These are phyloP conservation scores for Rhizopogon rudus DNA, from an alignment of 768 basidiomycete species.

Conservation along the genomic window DNA sequence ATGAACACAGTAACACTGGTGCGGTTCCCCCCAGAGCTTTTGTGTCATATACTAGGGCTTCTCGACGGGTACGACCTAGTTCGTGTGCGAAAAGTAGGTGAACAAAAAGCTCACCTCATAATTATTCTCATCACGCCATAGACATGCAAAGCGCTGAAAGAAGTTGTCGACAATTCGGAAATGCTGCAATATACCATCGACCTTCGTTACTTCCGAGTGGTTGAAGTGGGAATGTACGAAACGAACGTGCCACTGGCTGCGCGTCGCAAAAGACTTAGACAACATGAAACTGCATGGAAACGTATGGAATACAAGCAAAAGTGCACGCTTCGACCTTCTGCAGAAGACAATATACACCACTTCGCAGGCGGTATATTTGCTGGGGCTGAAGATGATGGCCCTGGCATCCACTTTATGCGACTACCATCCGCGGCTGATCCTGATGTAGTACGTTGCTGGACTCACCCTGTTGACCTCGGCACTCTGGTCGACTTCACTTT, in stretches of 20 bases:
- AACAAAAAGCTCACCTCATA: neutral
- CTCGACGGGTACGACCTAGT: constrained; percentile 33
- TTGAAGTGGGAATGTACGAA: constrained; percentile 18
- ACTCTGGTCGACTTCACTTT: constrained; percentile 53
- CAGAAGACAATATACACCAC: constrained; percentile 36
- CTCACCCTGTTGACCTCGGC: constrained; percentile 36
- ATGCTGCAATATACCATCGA: constrained; percentile 40
- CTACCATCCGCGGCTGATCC: constrained; percentile 29
- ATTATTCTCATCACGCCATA: constrained; percentile 10
- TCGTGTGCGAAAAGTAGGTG: constrained; percentile 26
- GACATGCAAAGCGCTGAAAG: constrained; percentile 36
- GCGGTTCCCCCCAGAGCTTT: constrained; percentile 34
- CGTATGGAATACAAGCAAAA: constrained; percentile 32
- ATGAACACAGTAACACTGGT: constrained; percentile 13
- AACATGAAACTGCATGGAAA: constrained; percentile 46
- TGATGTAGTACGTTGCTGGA: constrained; percentile 25
- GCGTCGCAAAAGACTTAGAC: constrained; percentile 36
- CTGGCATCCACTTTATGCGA: no score
- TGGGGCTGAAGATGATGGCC: constrained; percentile 30
- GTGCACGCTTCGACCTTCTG: constrained; percentile 30
- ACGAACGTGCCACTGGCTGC: constrained; percentile 29
- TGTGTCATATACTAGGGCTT: constrained; percentile 27
- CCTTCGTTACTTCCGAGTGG: constrained; percentile 41
- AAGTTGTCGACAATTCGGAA: constrained; percentile 35
- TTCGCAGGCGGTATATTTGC: constrained; percentile 49